Evolutionary conservation across 805 yeast genomes (phyloP), one percentile per base, ranked within the genome.

Genomic region (Saccharomycopsis sp.): DNA sequence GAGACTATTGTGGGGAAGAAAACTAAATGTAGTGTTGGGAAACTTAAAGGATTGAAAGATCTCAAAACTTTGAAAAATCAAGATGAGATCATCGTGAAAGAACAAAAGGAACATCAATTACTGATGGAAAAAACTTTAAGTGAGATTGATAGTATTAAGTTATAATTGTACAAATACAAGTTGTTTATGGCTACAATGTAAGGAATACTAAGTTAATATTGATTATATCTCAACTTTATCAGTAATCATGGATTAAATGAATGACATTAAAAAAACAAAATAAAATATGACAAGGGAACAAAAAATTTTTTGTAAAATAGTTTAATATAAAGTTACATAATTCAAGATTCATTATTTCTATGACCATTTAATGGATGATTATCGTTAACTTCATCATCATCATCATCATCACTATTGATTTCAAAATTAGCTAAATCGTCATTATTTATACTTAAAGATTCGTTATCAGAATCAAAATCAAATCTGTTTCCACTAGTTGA

Each of bases 381-480:
- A 37, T 44, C 44, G 25, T 44, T 45, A 13, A 42, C 42, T 18
- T 23, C 25, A 21, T 42, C 42, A 25, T 12, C 37, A 2, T 33
- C 26, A 13, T 19, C 17, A 15, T 34, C 30, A 14, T 12, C 35
- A 5, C 6, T 6, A 28, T n/a, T 20, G 20, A 27, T 36, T 6
- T 8, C 34, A 20, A n/a, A 18, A 20, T 23, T 23, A 10, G 31
- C 20, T 6, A 15, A 10, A 13, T 35, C 32, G 6, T 23, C 31
- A 14, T 28, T 3, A 31, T 15, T 2, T n/a, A 32, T 30, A 15
- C 18, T 15, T 14, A 45, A 21, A 6, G 43, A 37, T 25, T 39
- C 49, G 28, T 42, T 45, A 21, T 45, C 49, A 12, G 46, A 42
- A 32, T 45, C 49, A 26, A 42, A 45, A 15, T 42, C 44, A 29